A percentile compares a stretch with the other conserved stretches of the same genome.
These are phyloP conservation scores for Neltuma alba DNA, from an alignment of 306 rosid genomes.

Conservation along the genomic window DNA sequence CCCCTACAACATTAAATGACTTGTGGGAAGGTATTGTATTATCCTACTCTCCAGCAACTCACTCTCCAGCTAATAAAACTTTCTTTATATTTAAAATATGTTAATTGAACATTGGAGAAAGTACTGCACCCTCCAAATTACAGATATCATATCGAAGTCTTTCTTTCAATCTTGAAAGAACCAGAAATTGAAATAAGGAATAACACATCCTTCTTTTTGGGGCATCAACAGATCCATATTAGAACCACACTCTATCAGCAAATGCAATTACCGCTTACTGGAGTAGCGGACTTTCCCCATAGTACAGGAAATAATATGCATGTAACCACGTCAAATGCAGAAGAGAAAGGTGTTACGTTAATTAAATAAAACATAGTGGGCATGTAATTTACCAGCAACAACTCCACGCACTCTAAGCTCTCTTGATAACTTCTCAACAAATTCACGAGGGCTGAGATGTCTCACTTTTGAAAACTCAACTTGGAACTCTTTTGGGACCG, in stretches of 20 bases:
- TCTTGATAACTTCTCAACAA: conserved; percentile 78
- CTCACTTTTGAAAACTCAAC: conserved; percentile 83
- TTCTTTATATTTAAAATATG: neutral
- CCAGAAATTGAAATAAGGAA: neutral
- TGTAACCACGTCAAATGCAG: conserved; percentile 4
- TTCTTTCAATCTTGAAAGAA: neutral
- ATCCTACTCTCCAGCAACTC: neutral
- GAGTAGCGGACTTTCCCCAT: neutral
- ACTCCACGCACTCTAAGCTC: conserved; percentile 85
- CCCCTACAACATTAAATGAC: neutral
- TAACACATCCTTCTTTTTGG: neutral
- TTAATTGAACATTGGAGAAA: neutral
- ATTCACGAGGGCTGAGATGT: conserved; percentile 75
- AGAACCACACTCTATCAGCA: neutral
- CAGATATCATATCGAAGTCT: neutral
- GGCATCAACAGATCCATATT: neutral
- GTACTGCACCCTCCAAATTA: neutral
- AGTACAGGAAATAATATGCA: neutral
- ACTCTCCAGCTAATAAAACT: neutral
- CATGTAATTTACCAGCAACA: conserved; percentile 70
- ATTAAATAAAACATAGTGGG: neutral
- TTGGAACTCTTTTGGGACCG: conserved; percentile 71
- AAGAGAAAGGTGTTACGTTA: neutral
- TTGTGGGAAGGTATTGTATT: neutral
- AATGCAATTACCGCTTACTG: neutral